Evolutionary conservation across 208 protist genomes (phyloP), one percentile per base, ranked within the genome.

Genomic region (Leishmania mexicana): DNA sequence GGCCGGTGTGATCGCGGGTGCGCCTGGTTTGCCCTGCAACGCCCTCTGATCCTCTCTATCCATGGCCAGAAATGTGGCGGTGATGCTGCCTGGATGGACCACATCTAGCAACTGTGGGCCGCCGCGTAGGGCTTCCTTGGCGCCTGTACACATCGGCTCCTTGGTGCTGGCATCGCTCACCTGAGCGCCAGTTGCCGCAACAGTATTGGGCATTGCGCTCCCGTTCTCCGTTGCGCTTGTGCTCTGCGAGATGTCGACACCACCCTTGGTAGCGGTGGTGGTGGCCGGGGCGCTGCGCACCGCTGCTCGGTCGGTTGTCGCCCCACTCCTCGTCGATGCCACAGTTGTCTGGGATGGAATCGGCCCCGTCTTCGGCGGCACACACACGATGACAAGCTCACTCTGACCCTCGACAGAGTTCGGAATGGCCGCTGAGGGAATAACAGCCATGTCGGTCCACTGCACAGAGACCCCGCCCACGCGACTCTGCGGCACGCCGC

Each of bases 341-440:
- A 67, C 75, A 3, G 65, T 70, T 49, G 31, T 68, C 75, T 45
- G 64, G 53, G 62, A 57, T 60, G 71, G 13, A 17, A 45, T 5
- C 6, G 64, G 73, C 17, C 28, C 51, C 54, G 35, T 35, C 31
- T 21, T n/a, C 35, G 75, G 58, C 2, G 76, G 76, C 70, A 83
- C 65, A 40, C 74, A 75, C 58, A 85, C 80, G 11, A 81, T 47
- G 60, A 53, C 42, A 42, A 89, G 35, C 65, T 84, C 75, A 51
- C 86, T 89, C 72, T 72, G 47, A 15, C 78, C 76, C 72, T 89
- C 82, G n/a, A 86, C n/a, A 4, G 86, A 78, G 79, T 87, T 89
- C 5, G 86, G 86, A 31, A 89, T 83, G 13, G 86, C 86, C 0
- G 83, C 68, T 2, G 86, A 85, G 21, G 86, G 86, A 47, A 89